These are phyloP conservation scores for Saccharata proteae DNA, from an alignment of 2,329 filamentous ascomycete genomes.

Conservation along the genomic window DNA sequence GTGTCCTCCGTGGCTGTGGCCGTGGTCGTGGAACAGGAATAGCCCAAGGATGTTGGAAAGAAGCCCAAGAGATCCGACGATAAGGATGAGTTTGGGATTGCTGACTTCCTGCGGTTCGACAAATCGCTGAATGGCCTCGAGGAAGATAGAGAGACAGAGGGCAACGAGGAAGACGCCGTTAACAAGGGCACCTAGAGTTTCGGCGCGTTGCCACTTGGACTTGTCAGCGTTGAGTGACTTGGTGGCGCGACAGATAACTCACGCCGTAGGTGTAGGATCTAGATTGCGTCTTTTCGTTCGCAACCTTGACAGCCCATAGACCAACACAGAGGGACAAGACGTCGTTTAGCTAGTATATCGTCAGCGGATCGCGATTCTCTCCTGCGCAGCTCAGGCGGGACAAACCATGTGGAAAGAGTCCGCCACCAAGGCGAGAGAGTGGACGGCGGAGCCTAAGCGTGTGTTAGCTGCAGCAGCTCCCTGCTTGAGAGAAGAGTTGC, in stretches of 20 bases:
- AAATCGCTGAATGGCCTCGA: constrained; percentile 87
- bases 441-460: constrained; percentile 58
- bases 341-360: constrained; percentile 64
- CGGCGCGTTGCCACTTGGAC: constrained; percentile 79
- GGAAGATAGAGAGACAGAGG: constrained; percentile 87
- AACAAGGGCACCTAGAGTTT: constrained; percentile 90
- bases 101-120: constrained; percentile 80
- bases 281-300: constrained; percentile 64
- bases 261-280: constrained; percentile 94
- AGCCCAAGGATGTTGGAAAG: constrained; percentile 82
- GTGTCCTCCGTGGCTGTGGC: constrained; percentile 61
- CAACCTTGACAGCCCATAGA: constrained; percentile 87
- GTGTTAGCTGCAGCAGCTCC: constrained; percentile 5
- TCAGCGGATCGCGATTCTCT: constrained; percentile 9
- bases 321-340: constrained; percentile 88
- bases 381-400: constrained; percentile 8
- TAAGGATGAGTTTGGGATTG: constrained; percentile 75
- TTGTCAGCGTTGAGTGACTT: not conserved
- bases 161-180: constrained; percentile 97
- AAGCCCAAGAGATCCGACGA: constrained; percentile 78
- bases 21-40: constrained; percentile 84
- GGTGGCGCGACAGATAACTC: constrained; percentile 26
- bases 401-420: constrained; percentile 96
- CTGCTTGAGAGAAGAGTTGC: constrained; percentile 12
- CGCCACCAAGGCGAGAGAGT: constrained; percentile 85